Conservation (phyloP, 192 early-diverging fungal genomes). For the Globomyces pollinis-pini region DNA sequence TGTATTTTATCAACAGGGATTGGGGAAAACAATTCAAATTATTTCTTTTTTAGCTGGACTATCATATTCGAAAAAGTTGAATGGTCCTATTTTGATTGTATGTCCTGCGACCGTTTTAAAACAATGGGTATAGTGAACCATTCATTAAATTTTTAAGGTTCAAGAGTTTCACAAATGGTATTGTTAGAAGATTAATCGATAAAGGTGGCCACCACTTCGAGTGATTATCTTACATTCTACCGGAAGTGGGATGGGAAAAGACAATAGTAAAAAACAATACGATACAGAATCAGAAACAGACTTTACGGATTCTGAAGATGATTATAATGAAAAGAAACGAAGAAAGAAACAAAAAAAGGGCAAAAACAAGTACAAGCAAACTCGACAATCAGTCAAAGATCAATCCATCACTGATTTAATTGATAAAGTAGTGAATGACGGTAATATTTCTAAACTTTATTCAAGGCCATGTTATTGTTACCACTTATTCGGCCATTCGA, state of each 20-base stretch:
- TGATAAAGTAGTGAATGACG: slow-evolving; percentile 21
- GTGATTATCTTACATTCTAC: slow-evolving; percentile 83
- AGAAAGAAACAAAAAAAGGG: too few species aligned
- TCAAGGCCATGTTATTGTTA: slow-evolving; percentile 81
- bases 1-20: slow-evolving; percentile 60
- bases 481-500: slow-evolving; percentile 77
- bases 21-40: slow-evolving; percentile 92
- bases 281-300: slow-evolving; percentile 8
- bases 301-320: slow-evolving; percentile 18
- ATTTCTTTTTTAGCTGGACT: slow-evolving; percentile 77
- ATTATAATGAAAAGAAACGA: slow-evolving; percentile 14
- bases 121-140: slow-evolving; percentile 54
- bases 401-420: slow-evolving; percentile 4
- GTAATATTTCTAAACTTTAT: too few species aligned
- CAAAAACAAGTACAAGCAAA: too few species aligned
- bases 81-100: slow-evolving; percentile 56
- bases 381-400: slow-evolving; percentile 19
- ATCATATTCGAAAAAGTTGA: slow-evolving; percentile 59
- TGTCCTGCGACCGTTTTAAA: slow-evolving; percentile 51
- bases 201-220: slow-evolving; percentile 76
- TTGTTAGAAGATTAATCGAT: too few species aligned
- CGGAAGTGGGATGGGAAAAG: slow-evolving; percentile 61
- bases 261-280: not conserved
- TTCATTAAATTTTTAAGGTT: too few species aligned
- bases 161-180: slow-evolving; percentile 57